A percentile compares a stretch with the other conserved stretches of the same genome.
These are phyloP conservation scores for Rutstroemia sp. DNA, from an alignment of 2,329 filamentous ascomycete species.

Conservation along the genomic window DNA sequence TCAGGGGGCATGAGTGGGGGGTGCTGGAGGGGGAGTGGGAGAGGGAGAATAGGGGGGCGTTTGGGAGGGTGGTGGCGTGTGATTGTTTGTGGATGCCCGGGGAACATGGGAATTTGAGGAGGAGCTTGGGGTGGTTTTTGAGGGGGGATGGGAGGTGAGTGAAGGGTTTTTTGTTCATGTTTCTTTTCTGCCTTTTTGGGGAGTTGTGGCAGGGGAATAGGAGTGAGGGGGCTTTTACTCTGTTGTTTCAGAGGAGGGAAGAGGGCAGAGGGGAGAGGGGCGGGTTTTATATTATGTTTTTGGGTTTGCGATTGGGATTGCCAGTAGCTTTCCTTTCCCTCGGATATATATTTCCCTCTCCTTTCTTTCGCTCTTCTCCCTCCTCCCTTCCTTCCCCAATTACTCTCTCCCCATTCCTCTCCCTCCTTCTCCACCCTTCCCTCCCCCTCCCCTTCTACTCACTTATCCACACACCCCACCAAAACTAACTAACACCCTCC, in stretches of 20 bases:
- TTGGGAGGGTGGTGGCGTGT: conserved; percentile 58
- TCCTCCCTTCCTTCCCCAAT: too few species aligned
- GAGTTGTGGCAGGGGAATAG: too few species aligned
- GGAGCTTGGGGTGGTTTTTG: conserved; percentile 58
- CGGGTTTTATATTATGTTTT: background rate
- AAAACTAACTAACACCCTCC: too few species aligned
- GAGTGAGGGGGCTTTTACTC: too few species aligned
- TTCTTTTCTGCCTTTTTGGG: background rate
- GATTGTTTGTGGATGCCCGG: conserved; percentile 72
- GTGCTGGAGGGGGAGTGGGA: conserved; percentile 31
- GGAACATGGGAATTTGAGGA: conserved; percentile 60
- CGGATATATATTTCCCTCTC: background rate
- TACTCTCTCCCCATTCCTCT: too few species aligned
- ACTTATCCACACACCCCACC: background rate
- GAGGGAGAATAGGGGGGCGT: conserved; percentile 33
- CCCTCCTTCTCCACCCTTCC: too few species aligned
- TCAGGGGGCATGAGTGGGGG: conserved; percentile 62
- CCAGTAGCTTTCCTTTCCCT: background rate
- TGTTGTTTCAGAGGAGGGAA: background rate
- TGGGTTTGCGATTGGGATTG: background rate
- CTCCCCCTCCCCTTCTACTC: too few species aligned
- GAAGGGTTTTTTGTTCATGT: background rate
- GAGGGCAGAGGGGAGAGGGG: background rate
- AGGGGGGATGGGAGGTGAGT: conserved; percentile 32
- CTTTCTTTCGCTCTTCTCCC: background rate